Conservation (phyloP, 768 basidiomycete genomes). For the Amanita thiersii region DNA sequence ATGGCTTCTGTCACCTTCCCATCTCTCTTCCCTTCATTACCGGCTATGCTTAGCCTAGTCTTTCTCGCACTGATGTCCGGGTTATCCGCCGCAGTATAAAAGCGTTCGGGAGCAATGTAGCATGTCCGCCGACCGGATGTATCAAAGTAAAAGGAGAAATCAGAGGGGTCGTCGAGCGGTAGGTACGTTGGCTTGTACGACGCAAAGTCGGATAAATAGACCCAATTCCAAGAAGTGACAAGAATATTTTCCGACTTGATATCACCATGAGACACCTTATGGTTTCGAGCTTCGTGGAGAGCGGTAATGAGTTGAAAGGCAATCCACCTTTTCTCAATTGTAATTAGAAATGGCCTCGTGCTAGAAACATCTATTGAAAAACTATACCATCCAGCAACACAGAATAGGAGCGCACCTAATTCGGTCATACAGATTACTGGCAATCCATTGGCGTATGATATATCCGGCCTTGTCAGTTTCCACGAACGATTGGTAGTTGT, state of each 20-base stretch:
- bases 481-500: conserved; percentile 81
- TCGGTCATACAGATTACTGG: conserved; percentile 91
- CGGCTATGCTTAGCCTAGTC: conserved; percentile 40
- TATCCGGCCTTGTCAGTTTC: conserved; percentile 97
- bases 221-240: conserved; percentile 93
- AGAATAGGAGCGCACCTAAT: conserved; percentile 65
- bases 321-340: conserved; percentile 97
- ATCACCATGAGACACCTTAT: conserved; percentile 93
- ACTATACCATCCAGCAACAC: neutral
- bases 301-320: conserved; percentile 87
- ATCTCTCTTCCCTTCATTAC: conserved; percentile 60
- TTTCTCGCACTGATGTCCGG: conserved; percentile 69
- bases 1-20: conserved; percentile 88
- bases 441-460: conserved; percentile 89
- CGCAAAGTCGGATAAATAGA: conserved; percentile 93
- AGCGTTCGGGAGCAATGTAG: conserved; percentile 94
- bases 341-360: conserved; percentile 88
- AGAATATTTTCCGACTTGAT: conserved; percentile 87
- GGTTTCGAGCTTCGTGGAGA: conserved; percentile 72
- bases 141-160: conserved; percentile 98
- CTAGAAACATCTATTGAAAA: conserved; percentile 33
- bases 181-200: conserved; percentile 93
- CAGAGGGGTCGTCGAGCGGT: conserved; percentile 92
- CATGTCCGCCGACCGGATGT: conserved; percentile 90
- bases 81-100: conserved; percentile 68